Evolutionary conservation across 805 yeast species (phyloP), one percentile per base, ranked within the genome.

Genomic region (Candida sonorensis): DNA sequence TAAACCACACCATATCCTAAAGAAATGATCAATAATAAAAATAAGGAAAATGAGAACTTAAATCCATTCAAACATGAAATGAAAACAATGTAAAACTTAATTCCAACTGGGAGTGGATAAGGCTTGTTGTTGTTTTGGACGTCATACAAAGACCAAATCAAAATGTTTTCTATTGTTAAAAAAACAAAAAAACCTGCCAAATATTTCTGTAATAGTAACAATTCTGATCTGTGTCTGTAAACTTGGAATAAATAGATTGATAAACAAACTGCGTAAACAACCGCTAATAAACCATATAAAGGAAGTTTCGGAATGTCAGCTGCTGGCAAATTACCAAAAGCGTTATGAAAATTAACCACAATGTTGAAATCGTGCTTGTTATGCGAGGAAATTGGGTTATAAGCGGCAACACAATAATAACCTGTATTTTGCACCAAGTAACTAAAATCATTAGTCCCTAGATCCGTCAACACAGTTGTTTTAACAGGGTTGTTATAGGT

Each of bases 1-100:
- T 75, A 77, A 30, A 92, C 97, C 29, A 92, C 87, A 41, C 97
- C 97, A 59, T 88, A 92, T 25, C 99, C 99, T 44, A 88, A 66
- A 10, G 94, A 71, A 35, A 92, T 90, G 47, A 86, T 80, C 42
- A 90, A 66, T 35, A 92, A 66, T 48, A 92, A 62, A 62, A 90
- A 92, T 59, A 90, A 81, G 7, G 96, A 83, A 55, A 86, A 84
- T 1, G 96, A 79, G 32, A 85, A 71, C 50, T 92, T 82, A 45
- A 76, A 75, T 2, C 95, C 76, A 53, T 86, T 84, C 55, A 90
- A 61, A 20, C 85, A 55, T 2, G 96, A 79, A 31, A 90, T 72
- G 51, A 90, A 72, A 7, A 75, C 75, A 70, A 86, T 71, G 59
- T 87, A 84, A 25, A 75, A 73, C 41, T 76, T 81, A 46, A 86